Conservation (phyloP, 305 asterid species). For the Solanum hybrid region DNA sequence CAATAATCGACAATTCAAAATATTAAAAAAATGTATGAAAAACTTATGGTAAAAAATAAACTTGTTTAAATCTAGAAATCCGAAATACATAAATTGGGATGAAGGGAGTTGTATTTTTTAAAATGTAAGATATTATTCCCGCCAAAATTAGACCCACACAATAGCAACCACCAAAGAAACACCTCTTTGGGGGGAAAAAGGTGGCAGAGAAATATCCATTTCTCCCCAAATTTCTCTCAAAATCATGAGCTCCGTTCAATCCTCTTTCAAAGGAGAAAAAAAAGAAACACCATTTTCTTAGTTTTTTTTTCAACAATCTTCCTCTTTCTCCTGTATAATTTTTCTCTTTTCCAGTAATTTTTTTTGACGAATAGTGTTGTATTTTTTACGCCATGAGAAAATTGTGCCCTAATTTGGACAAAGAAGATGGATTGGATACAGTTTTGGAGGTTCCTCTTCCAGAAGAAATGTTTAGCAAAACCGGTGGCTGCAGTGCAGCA, state of each 20-base stretch:
- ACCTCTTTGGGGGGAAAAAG: background rate
- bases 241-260: background rate
- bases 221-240: background rate
- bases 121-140: background rate
- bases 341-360: background rate
- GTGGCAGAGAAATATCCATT: background rate
- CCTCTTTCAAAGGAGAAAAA: background rate
- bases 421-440: constrained; percentile 64
- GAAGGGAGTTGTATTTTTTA: accelerated
- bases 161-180: constrained; percentile 15
- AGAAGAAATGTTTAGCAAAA: constrained; percentile 65
- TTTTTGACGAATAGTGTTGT: background rate
- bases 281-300: background rate
- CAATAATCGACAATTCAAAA: too few relatives aligned
- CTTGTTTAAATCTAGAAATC: too few relatives aligned
- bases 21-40: too few relatives aligned
- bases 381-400: constrained; percentile 38
- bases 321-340: background rate
- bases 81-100: background rate
- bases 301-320: background rate
- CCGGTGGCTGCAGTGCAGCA: constrained; percentile 43
- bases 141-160: constrained; percentile 15
- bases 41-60: too few relatives aligned
- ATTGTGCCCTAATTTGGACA: constrained; percentile 69
- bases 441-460: constrained; percentile 90